These are phyloP conservation scores for Aureobasidium sp. DNA, from an alignment of 2,329 filamentous ascomycete species.

Conservation along the genomic window DNA sequence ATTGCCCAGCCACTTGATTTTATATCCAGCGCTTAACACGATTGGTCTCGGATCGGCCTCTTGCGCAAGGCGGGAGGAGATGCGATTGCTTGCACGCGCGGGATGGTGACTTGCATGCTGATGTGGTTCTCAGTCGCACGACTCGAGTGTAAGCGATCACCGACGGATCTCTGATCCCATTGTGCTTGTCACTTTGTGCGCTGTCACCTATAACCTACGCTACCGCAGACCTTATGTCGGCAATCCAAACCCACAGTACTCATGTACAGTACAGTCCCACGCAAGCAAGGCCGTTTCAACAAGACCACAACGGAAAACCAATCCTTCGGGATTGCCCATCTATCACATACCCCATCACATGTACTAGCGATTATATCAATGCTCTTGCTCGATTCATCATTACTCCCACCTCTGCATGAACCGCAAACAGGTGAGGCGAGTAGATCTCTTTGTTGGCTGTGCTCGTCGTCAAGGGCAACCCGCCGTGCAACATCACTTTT, in stretches of 20 bases:
- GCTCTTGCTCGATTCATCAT: neutral
- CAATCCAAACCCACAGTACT: neutral
- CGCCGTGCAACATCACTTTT: no score
- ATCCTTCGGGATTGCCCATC: neutral
- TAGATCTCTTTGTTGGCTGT: neutral
- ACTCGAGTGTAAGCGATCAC: neutral
- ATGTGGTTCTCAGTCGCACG: no score
- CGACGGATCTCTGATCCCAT: neutral
- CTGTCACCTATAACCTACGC: neutral
- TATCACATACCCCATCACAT: no score
- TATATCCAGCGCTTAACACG: neutral
- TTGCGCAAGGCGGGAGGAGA: neutral
- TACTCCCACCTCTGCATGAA: neutral
- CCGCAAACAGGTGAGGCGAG: neutral
- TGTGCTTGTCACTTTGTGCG: neutral
- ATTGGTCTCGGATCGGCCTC: neutral
- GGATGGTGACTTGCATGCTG: no score
- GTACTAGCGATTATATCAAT: neutral
- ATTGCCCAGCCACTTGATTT: neutral
- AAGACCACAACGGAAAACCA: no score
- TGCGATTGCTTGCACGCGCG: neutral
- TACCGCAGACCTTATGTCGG: neutral
- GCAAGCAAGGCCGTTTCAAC: neutral
- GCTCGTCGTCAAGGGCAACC: neutral
- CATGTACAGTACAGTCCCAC: no score